These are phyloP conservation scores for Caloboletus firmus DNA, from an alignment of 1,284 basidiomycete genomes.

Conservation along the genomic window DNA sequence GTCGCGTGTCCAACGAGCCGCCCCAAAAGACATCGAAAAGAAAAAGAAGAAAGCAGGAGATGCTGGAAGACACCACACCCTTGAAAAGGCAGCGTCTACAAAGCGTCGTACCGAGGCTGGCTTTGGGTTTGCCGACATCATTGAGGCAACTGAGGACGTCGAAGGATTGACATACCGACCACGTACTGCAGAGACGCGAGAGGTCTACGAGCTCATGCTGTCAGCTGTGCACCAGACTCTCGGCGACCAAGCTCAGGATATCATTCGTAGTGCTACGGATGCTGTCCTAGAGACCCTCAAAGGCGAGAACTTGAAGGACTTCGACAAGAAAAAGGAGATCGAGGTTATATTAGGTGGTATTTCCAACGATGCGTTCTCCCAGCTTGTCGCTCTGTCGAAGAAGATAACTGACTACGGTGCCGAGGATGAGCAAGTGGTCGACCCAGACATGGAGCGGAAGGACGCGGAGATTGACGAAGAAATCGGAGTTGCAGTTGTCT, in stretches of 20 bases:
- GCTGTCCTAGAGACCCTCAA: slow-evolving; percentile 89
- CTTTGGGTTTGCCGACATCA: slow-evolving; percentile 83
- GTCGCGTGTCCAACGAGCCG: slow-evolving; percentile 80
- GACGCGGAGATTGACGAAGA: slow-evolving; percentile 90
- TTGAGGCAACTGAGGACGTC: slow-evolving; percentile 90
- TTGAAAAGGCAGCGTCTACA: slow-evolving; percentile 53
- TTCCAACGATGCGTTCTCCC: slow-evolving; percentile 77
- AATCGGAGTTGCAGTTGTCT: slow-evolving; percentile 92
- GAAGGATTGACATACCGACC: slow-evolving; percentile 94
- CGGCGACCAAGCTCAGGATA: slow-evolving; percentile 95
- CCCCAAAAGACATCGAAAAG: slow-evolving; percentile 92
- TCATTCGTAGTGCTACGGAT: slow-evolving; percentile 94
- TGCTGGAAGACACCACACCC: slow-evolving; percentile 45
- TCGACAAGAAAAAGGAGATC: slow-evolving; percentile 96
- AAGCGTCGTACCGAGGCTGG: slow-evolving; percentile 56
- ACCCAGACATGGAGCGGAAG: slow-evolving; percentile 74
- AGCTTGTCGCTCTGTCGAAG: slow-evolving; percentile 86
- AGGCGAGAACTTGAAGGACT: slow-evolving; percentile 89
- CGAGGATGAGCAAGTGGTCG: slow-evolving; percentile 76
- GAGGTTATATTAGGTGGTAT: slow-evolving; percentile 78
- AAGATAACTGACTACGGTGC: slow-evolving; percentile 96
- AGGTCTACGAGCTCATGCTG: slow-evolving; percentile 93
- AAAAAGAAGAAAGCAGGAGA: slow-evolving; percentile 81
- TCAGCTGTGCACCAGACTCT: slow-evolving; percentile 79
- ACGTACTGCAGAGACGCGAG: slow-evolving; percentile 89